Percentiles rank a stretch among this genome's conserved stretches.
Conservation (phyloP, 2,329 filamentous ascomycete genomes). For the Nemania sp. region DNA sequence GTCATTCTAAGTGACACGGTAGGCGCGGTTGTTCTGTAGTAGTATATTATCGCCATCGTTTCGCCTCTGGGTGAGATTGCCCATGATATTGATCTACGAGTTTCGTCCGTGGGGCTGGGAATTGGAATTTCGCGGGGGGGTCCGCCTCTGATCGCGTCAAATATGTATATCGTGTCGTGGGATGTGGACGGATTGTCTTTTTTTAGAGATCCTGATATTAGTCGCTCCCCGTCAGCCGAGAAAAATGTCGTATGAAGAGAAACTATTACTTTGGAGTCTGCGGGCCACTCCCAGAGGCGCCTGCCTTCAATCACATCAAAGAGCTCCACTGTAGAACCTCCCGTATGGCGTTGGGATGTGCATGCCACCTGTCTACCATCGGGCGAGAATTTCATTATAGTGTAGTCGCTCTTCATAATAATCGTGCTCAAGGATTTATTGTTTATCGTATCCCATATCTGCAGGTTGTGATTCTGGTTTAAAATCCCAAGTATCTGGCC, state of each 20-base stretch:
- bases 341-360: too few relatives aligned
- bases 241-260: neutral
- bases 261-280: too few relatives aligned
- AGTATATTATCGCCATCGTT: neutral
- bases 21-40: too few relatives aligned
- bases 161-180: neutral
- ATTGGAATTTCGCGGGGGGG: neutral
- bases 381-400: neutral
- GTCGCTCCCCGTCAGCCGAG: constrained; percentile 1
- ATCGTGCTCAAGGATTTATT: neutral
- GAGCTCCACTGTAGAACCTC: neutral
- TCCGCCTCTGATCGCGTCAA: constrained; percentile 2
- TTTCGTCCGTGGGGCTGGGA: neutral
- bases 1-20: neutral
- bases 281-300: neutral
- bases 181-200: neutral
- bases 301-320: constrained; percentile 7
- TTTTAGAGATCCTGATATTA: neutral
- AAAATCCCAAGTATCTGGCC: neutral
- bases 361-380: neutral
- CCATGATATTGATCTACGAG: neutral
- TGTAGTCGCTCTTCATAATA: neutral
- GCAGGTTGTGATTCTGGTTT: neutral
- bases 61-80: constrained; percentile 2
- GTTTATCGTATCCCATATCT: neutral